phyloP scores from a whole-genome alignment of 345 rosid genomes.

The Murraya paniculata region DNA sequence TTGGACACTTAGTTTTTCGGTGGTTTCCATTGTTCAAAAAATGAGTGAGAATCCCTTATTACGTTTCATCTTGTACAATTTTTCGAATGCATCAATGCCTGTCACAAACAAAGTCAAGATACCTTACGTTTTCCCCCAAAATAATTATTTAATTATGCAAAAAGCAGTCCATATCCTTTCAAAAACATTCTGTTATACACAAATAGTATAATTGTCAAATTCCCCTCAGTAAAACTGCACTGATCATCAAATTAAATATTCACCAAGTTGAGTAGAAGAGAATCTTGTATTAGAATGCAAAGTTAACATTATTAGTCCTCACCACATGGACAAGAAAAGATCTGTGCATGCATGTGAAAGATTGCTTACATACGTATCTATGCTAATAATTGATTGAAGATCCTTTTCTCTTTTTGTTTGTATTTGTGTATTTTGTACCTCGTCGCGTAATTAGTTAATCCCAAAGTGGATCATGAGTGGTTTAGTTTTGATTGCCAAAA shows the following conservation, averaged over 20 bases:
- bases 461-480: not conserved
- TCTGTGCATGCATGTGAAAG: conserved; percentile 13
- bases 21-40: too few species aligned
- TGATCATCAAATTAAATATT: not conserved
- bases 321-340: conserved; percentile 5
- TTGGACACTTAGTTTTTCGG: too few species aligned
- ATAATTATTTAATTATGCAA: not conserved
- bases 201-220: not conserved
- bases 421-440: not conserved
- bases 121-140: not conserved
- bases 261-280: not conserved
- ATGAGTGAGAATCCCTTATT: too few species aligned
- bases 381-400: not conserved
- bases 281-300: not conserved
- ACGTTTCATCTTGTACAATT: too few species aligned
- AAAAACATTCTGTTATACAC: conserved; percentile 24
- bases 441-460: not conserved
- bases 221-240: not conserved
- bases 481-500: not conserved
- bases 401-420: conserved; percentile 7
- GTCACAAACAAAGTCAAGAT: not conserved
- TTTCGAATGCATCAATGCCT: not conserved
- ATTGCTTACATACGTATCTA: not conserved
- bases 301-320: not conserved
- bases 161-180: conserved; percentile 17